Conservation (phyloP, 2,329 filamentous ascomycete genomes). For the Arachnomyces sp. region DNA sequence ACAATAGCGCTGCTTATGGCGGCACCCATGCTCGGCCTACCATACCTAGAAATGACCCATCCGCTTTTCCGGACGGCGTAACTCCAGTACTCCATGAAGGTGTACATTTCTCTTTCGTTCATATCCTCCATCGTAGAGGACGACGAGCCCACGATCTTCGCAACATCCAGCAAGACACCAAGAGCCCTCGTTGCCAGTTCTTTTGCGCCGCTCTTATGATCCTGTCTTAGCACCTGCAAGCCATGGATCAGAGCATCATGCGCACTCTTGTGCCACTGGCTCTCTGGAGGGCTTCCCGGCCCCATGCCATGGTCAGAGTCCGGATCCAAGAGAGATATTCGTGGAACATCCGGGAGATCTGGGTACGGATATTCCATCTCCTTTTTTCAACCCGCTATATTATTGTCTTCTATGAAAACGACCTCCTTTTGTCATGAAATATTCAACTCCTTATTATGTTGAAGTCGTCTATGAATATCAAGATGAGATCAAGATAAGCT, state of each 20-base stretch:
- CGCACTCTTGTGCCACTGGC: slow-evolving; percentile 23
- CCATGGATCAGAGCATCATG: slow-evolving; percentile 40
- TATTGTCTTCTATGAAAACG: no score
- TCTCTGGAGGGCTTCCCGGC: no score
- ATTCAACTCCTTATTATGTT: no score
- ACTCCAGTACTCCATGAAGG: slow-evolving; percentile 44
- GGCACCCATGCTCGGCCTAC: slow-evolving; percentile 58
- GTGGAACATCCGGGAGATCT: no score
- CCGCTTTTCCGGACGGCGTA: slow-evolving; percentile 45
- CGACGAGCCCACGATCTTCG: slow-evolving; percentile 24
- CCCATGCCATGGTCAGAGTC: no score
- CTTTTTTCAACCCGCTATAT: no score
- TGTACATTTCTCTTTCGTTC: slow-evolving; percentile 10
- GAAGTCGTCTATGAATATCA: no score
- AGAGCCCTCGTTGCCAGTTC: slow-evolving; percentile 51
- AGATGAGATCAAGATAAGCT: no score
- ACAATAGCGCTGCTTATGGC: slow-evolving; percentile 48
- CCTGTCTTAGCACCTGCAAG: slow-evolving; percentile 43
- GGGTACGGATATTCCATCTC: no score
- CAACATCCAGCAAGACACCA: slow-evolving; percentile 40
- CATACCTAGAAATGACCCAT: slow-evolving; percentile 59
- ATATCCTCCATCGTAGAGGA: slow-evolving; percentile 15
- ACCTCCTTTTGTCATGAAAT: no score
- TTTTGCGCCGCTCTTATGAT: slow-evolving; percentile 52
- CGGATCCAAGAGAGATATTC: no score